Evolutionary conservation across 176 grass and related monocot genomes (phyloP).

Genomic region (Bothriochloa decipiens): DNA sequence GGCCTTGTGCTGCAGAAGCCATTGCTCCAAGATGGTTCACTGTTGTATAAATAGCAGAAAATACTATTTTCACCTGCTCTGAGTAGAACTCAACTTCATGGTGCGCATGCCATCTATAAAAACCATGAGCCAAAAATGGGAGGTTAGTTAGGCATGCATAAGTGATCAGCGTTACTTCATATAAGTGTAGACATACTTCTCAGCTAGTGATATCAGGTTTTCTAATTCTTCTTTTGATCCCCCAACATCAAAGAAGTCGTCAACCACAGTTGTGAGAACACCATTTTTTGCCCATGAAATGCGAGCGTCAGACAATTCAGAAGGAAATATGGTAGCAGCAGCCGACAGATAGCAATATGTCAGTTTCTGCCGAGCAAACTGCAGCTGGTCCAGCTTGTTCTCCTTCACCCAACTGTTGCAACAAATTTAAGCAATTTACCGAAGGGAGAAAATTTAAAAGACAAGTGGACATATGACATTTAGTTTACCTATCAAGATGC

Average conservation of each 20-base stretch:
- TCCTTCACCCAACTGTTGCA: constrained; percentile 71
- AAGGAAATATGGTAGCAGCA: constrained; percentile 61
- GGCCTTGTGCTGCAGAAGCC: constrained; percentile 60
- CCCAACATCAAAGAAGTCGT: constrained; percentile 83
- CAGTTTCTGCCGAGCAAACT: constrained; percentile 72
- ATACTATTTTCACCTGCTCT: constrained; percentile 76
- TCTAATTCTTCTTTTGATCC: constrained; percentile 76
- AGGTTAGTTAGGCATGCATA: not conserved
- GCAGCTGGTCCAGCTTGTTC: constrained; percentile 63
- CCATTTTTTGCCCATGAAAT: constrained; percentile 68
- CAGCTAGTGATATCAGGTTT: constrained; percentile 60
- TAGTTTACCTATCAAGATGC: constrained; percentile 63
- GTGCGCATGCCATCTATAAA: constrained; percentile 66
- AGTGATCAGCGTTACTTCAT: not conserved
- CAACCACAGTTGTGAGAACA: constrained; percentile 69
- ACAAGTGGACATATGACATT: not conserved
- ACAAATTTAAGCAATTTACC: not conserved
- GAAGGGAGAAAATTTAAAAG: not conserved
- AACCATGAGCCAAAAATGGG: not conserved
- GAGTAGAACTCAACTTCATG: constrained; percentile 51
- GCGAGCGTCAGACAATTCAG: constrained; percentile 60
- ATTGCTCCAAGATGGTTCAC: constrained; percentile 65
- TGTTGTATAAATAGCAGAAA: constrained; percentile 56
- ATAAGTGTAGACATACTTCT: constrained; percentile 50
- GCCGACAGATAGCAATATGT: constrained; percentile 72